phyloP scores from a whole-genome alignment of 768 basidiomycete genomes.

The Phanerochaete sordida region DNA sequence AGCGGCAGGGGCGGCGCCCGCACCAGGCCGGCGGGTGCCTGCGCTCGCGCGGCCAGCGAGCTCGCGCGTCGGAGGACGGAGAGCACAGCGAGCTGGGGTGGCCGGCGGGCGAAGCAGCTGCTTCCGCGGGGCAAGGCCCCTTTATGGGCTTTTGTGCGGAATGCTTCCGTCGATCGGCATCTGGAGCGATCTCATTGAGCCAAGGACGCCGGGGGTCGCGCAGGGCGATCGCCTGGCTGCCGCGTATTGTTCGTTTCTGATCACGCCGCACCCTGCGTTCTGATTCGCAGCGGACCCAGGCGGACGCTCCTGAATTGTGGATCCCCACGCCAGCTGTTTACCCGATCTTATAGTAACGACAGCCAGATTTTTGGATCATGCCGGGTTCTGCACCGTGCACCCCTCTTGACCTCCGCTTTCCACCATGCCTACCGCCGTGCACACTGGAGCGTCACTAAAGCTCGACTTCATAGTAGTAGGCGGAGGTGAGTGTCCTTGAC shows the following conservation, averaged over 20 bases:
- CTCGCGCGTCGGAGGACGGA: background rate
- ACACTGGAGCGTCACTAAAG: conserved; percentile 22
- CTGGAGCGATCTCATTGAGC: background rate
- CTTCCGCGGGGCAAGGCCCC: background rate
- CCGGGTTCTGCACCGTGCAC: background rate
- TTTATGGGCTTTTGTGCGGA: background rate
- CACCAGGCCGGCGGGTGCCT: background rate
- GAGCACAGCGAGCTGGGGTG: background rate
- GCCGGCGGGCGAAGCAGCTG: background rate
- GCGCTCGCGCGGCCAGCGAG: too few relatives aligned
- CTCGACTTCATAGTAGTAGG: conserved; percentile 47
- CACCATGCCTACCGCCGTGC: conserved; percentile 19
- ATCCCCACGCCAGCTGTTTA: background rate
- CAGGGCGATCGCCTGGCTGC: background rate
- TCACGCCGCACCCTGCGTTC: background rate
- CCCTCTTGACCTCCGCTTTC: conserved; percentile 5
- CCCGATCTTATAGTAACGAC: background rate
- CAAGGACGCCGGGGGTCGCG: background rate
- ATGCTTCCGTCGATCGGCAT: background rate
- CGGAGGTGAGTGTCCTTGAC: conserved; percentile 31
- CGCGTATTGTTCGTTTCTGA: background rate
- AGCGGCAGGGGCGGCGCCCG: background rate
- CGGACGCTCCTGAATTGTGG: conserved; percentile 2
- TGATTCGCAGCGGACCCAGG: background rate
- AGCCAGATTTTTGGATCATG: background rate